A percentile compares a stretch with the other conserved stretches of the same genome.
Evolutionary conservation across 2,329 filamentous ascomycete species (phyloP).

Genomic region (Colletotrichum higginsianum): DNA sequence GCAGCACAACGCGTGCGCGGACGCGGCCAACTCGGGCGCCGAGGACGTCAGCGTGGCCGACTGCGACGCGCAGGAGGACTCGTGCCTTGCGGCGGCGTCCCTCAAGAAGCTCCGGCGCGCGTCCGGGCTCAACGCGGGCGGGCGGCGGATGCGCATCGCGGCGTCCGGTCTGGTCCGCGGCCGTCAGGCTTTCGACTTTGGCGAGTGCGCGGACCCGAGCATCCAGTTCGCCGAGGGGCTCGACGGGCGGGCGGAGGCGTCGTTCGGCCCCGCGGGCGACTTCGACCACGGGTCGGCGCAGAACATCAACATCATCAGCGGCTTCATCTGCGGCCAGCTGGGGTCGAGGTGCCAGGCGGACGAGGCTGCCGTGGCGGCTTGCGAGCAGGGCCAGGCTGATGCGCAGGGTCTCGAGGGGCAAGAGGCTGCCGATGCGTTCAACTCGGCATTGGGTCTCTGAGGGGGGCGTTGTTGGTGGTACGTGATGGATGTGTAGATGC

Average conservation of each 20-base stretch:
- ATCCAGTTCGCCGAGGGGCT: slow-evolving; percentile 65
- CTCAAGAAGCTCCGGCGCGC: slow-evolving; percentile 41
- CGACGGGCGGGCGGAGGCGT: slow-evolving; percentile 63
- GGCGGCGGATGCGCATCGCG: slow-evolving; percentile 44
- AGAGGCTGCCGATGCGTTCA: slow-evolving; percentile 48
- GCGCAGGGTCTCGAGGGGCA: slow-evolving; percentile 45
- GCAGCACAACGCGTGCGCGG: slow-evolving; percentile 66
- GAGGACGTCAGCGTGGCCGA: slow-evolving; percentile 54
- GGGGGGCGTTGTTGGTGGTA: background rate
- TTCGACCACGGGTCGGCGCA: slow-evolving; percentile 68
- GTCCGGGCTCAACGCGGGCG: slow-evolving; percentile 22
- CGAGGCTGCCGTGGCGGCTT: slow-evolving; percentile 43
- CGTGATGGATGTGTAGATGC: background rate
- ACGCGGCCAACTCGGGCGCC: slow-evolving; percentile 63
- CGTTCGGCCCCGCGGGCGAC: slow-evolving; percentile 58
- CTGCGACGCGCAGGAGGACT: slow-evolving; percentile 60
- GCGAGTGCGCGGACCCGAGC: slow-evolving; percentile 62
- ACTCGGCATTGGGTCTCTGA: slow-evolving; percentile 41
- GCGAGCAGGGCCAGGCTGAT: slow-evolving; percentile 43
- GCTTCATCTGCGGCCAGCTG: slow-evolving; percentile 63
- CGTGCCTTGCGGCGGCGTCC: slow-evolving; percentile 51
- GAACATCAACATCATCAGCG: slow-evolving; percentile 56
- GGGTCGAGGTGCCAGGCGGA: slow-evolving; percentile 47
- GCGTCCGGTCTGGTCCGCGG: slow-evolving; percentile 13
- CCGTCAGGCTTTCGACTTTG: slow-evolving; percentile 55